Conservation (phyloP, 2,329 filamentous ascomycete genomes). For the Penicillium verrucosum region DNA sequence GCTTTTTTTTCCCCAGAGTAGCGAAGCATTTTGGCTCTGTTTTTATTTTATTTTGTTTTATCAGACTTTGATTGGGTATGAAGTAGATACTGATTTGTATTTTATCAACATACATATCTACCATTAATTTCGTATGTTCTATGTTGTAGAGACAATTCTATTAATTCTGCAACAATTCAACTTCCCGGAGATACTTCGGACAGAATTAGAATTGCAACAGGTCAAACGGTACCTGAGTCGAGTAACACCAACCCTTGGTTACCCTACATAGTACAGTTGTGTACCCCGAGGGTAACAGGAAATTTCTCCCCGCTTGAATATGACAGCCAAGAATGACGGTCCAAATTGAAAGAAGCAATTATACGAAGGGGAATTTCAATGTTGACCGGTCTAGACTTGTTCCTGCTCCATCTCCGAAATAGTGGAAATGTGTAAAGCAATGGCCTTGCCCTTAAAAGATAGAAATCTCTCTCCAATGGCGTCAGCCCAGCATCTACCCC, state of each 20-base stretch:
- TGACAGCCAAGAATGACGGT: conserved; percentile 4
- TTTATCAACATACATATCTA: not conserved
- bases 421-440: not conserved
- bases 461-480: conserved; percentile 6
- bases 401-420: conserved; percentile 20
- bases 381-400: conserved; percentile 23
- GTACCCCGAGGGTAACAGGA: conserved; percentile 4
- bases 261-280: conserved; percentile 8
- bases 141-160: not conserved
- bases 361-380: conserved; percentile 19
- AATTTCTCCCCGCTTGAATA: conserved; percentile 3
- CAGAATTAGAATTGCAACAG: conserved; percentile 3
- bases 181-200: conserved; percentile 3
- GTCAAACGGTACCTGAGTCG: conserved; percentile 24
- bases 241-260: conserved; percentile 5
- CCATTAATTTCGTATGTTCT: not conserved
- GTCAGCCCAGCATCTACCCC: conserved; percentile 13
- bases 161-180: not conserved
- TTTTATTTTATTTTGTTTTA: too few relatives aligned
- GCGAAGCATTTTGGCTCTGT: not conserved
- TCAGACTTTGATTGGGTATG: not conserved
- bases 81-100: not conserved
- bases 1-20: conserved; percentile 19
- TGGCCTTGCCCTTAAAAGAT: not conserved
- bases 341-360: conserved; percentile 18